Percentiles rank a stretch among this genome's conserved stretches.
Evolutionary conservation across 2,329 filamentous ascomycete species (phyloP).

Genomic region (Penicillium sp.): DNA sequence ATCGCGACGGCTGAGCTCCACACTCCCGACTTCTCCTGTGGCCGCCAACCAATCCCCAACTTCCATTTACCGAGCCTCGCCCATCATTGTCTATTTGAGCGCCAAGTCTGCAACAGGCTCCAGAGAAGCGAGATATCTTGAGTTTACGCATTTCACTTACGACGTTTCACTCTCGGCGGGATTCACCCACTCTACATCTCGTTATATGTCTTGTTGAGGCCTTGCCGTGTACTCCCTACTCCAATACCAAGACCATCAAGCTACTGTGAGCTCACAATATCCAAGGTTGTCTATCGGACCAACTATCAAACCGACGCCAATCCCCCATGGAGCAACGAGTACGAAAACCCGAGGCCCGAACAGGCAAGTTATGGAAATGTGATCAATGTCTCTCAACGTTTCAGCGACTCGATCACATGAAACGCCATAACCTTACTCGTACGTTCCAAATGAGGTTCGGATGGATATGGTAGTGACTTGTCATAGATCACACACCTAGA

Average conservation of each 20-base stretch:
- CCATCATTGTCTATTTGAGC: background rate
- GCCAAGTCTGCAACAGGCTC: constrained; percentile 2
- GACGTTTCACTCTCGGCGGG: background rate
- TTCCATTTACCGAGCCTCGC: constrained; percentile 5
- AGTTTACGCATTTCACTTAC: background rate
- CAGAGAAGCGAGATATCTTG: background rate
- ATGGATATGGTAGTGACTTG: background rate
- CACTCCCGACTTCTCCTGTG: background rate
- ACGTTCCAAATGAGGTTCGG: constrained; percentile 4
- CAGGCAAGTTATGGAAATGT: constrained; percentile 24
- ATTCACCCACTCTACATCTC: background rate
- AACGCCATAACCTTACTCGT: constrained; percentile 29
- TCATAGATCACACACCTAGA: constrained; percentile 22
- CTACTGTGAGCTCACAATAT: background rate
- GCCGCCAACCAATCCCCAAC: constrained; percentile 4
- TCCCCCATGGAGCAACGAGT: constrained; percentile 11
- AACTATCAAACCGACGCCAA: constrained; percentile 9
- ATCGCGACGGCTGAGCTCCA: constrained; percentile 16
- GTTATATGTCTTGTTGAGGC: background rate
- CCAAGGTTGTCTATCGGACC: background rate
- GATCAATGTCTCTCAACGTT: constrained; percentile 27
- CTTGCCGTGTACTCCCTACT: background rate
- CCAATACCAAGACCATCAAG: background rate
- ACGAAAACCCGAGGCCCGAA: constrained; percentile 1
- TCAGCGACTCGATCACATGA: constrained; percentile 28